Evolutionary conservation across 1,139 yeast species (phyloP).

Genomic region (Sugiyamaella japonica): DNA sequence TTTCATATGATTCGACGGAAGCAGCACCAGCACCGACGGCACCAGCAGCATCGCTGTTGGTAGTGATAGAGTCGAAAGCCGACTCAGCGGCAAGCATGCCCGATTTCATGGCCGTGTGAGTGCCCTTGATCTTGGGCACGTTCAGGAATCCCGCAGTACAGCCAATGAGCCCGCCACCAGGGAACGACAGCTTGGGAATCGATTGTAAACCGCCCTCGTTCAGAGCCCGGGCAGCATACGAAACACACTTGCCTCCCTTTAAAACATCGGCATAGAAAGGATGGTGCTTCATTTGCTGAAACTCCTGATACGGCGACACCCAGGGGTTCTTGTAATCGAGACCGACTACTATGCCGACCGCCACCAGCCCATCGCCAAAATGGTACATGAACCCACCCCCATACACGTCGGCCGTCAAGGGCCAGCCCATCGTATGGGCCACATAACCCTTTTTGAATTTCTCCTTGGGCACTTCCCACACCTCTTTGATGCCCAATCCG

Average conservation of each 20-base stretch:
- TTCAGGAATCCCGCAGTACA: constrained; percentile 96
- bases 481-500: constrained; percentile 93
- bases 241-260: constrained; percentile 86
- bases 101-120: constrained; percentile 94
- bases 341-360: constrained; percentile 90
- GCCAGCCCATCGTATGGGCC: constrained; percentile 88
- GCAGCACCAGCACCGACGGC: constrained; percentile 37
- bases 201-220: constrained; percentile 96
- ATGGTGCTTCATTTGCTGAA: constrained; percentile 89
- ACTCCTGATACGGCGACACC: constrained; percentile 92
- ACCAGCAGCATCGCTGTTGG: constrained; percentile 47
- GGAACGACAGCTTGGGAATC: constrained; percentile 84
- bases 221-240: constrained; percentile 93
- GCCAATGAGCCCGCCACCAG: constrained; percentile 94
- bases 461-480: constrained; percentile 91
- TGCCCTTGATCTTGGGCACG: constrained; percentile 97
- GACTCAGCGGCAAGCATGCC: constrained; percentile 94
- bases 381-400: constrained; percentile 99
- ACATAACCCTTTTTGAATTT: constrained; percentile 79
- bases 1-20: constrained; percentile 59
- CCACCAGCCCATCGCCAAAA: constrained; percentile 87
- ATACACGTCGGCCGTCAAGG: constrained; percentile 69
- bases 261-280: constrained; percentile 77
- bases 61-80: constrained; percentile 59
- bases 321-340: constrained; percentile 92